A percentile compares a stretch with the other conserved stretches of the same genome.
These are phyloP conservation scores for Durotheca rogersii DNA, from an alignment of 495 filamentous ascomycete species.

Conservation along the genomic window DNA sequence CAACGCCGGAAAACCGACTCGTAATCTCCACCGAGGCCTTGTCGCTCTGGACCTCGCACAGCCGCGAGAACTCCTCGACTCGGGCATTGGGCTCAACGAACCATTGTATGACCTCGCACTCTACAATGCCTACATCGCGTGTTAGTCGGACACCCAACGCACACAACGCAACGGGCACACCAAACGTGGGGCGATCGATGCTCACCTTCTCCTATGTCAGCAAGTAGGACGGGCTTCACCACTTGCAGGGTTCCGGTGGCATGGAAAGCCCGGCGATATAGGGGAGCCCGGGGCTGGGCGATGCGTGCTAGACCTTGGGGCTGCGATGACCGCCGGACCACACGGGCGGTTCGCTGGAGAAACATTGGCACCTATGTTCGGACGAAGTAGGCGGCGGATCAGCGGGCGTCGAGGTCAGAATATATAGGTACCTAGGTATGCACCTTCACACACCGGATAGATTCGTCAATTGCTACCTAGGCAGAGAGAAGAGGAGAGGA, in stretches of 20 bases:
- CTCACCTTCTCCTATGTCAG: slow-evolving; percentile 95
- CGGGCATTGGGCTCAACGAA: slow-evolving; percentile 95
- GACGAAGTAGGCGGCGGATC: no score
- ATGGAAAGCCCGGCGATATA: slow-evolving; percentile 59
- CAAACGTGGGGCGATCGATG: background rate
- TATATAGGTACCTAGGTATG: no score
- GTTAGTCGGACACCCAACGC: no score
- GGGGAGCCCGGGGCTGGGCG: slow-evolving; percentile 30
- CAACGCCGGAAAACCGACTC: slow-evolving; percentile 88
- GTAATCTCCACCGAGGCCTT: slow-evolving; percentile 99
- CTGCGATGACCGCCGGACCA: slow-evolving; percentile 44
- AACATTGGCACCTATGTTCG: slow-evolving; percentile 46
- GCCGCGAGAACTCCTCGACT: slow-evolving; percentile 95
- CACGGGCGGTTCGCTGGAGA: slow-evolving; percentile 45
- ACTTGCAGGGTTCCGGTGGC: slow-evolving; percentile 55
- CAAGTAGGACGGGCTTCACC: slow-evolving; percentile 84
- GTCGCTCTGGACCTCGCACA: slow-evolving; percentile 97
- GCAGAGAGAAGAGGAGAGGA: slow-evolving; percentile 10
- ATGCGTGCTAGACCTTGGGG: slow-evolving; percentile 37
- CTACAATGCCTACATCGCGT: slow-evolving; percentile 88
- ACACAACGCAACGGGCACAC: slow-evolving; percentile 5
- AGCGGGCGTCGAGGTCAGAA: no score
- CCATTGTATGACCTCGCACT: slow-evolving; percentile 99
- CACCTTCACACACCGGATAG: no score
- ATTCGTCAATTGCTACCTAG: no score